Evolutionary conservation across 106 monocot species (phyloP), one percentile per base, ranked within the genome.

Genomic region (Dendrobium nobile): DNA sequence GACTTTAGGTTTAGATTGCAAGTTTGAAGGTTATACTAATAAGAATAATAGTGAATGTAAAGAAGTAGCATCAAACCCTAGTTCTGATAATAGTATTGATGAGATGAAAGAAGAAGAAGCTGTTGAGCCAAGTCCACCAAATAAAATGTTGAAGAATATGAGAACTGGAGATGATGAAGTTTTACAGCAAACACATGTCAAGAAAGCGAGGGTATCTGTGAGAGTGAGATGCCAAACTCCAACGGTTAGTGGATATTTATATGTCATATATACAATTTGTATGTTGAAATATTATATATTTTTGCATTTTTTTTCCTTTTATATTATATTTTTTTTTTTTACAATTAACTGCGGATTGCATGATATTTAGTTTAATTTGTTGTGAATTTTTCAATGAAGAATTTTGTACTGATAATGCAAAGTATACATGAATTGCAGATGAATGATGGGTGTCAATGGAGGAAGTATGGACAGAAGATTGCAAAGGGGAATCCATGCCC

Each of bases 401-500:
- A 51, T 3, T 13, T 51, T 51, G 51, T 13, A 51, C 13, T 51
- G 51, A 51, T 51, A 15, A 15, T 37, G 0, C 3, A 51, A 15
- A 51, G 51, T 13, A 13, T 3, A 13, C 15, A 13, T 70, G 41
- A 16, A 41, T 20, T 56, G 28, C 83, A 92, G 94, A 94, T 97
- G 94, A 89, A 82, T 81, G 97, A 97, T 85, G 94, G 97, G 68
- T 94, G 94, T 73, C 97, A 94, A 41, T 97, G 97, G 97, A 90
- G 94, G 72, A 97, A 97, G 47, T 92, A 97, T 79, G 96, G 96
- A 3, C 96, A 97, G 82, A 97, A 97, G 85, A 91, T 94, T 65
- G 86, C 97, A 0, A 97, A 94, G 70, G 97, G 97, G 68, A 97
- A 97, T 77, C 97, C 97, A 72, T 94, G 97, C 84, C 94, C 94